Conservation (phyloP, 345 rosid species). For the Aquilaria yunnanensis region DNA sequence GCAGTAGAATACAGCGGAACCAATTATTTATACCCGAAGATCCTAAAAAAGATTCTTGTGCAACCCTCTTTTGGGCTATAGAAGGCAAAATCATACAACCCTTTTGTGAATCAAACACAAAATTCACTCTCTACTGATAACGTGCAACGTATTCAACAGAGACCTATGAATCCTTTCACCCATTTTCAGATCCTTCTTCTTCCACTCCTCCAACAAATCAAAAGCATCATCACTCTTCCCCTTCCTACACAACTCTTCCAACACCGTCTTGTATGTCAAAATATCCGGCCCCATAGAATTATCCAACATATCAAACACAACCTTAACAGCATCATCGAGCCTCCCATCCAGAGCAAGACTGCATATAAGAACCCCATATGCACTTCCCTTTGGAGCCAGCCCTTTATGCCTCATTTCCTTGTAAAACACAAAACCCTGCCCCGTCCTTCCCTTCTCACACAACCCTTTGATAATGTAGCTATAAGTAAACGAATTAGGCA, state of each 20-base stretch:
- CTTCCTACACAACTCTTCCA: slow-evolving; percentile 67
- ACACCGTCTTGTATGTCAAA: slow-evolving; percentile 73
- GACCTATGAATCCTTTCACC: slow-evolving; percentile 54
- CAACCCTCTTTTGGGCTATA: no score
- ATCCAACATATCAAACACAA: slow-evolving; percentile 56
- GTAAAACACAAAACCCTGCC: slow-evolving; percentile 66
- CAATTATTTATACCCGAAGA: no score
- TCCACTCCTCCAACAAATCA: slow-evolving; percentile 70
- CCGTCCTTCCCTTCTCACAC: slow-evolving; percentile 72
- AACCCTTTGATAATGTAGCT: slow-evolving; percentile 67
- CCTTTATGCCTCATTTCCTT: slow-evolving; percentile 67
- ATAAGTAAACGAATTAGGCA: slow-evolving; percentile 62
- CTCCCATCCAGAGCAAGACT: slow-evolving; percentile 62
- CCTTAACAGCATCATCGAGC: slow-evolving; percentile 43
- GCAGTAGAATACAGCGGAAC: no score
- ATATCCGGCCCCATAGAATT: slow-evolving; percentile 62
- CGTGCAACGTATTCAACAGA: slow-evolving; percentile 51
- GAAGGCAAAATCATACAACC: no score
- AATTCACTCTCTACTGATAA: slow-evolving; percentile 31
- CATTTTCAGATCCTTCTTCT: slow-evolving; percentile 60
- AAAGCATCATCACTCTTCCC: slow-evolving; percentile 63
- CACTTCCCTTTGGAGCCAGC: slow-evolving; percentile 53
- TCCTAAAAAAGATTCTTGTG: no score
- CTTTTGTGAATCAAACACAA: neutral
- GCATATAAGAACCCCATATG: slow-evolving; percentile 70